These are phyloP conservation scores for Phytopythium aichiense DNA, from an alignment of 352 stramenopile genomes.

Conservation along the genomic window DNA sequence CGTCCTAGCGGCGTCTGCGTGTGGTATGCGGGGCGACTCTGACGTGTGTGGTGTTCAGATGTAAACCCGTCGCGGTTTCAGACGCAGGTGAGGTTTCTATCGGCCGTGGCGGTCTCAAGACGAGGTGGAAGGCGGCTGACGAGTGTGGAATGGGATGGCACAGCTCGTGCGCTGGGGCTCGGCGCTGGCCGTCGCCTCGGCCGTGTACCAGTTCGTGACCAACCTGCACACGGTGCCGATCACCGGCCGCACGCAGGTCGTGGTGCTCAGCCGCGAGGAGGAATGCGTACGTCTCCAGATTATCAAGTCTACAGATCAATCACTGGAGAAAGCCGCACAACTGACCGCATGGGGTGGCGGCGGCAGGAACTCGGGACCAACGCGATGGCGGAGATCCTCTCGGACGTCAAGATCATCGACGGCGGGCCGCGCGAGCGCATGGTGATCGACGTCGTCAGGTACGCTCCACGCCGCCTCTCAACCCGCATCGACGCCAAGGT, in stretches of 20 bases:
- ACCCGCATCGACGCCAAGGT: too few relatives aligned
- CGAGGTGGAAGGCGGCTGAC: not conserved
- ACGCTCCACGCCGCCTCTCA: conserved; percentile 8
- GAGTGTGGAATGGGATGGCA: not conserved
- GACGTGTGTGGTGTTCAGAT: conserved; percentile 17
- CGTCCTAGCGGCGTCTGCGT: not conserved
- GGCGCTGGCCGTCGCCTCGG: conserved; percentile 34
- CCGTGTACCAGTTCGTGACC: conserved; percentile 61
- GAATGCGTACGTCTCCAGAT: conserved; percentile 39
- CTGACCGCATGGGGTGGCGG: too few relatives aligned
- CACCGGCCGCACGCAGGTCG: conserved; percentile 59
- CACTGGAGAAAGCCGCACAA: not conserved
- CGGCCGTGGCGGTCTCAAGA: not conserved
- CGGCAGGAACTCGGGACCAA: conserved; percentile 51
- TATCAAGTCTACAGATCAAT: not conserved
- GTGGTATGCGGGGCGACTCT: not conserved
- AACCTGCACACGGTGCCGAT: conserved; percentile 70
- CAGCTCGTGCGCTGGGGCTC: conserved; percentile 40
- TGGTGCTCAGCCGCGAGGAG: conserved; percentile 54
- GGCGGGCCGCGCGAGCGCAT: conserved; percentile 43
- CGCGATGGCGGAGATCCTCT: conserved; percentile 36
- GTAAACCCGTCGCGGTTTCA: conserved; percentile 46
- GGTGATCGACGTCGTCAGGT: conserved; percentile 62
- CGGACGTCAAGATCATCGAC: conserved; percentile 32
- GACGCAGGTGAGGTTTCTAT: conserved; percentile 18